These are phyloP conservation scores for Clausena lansium DNA, from an alignment of 345 rosid genomes.

Conservation along the genomic window DNA sequence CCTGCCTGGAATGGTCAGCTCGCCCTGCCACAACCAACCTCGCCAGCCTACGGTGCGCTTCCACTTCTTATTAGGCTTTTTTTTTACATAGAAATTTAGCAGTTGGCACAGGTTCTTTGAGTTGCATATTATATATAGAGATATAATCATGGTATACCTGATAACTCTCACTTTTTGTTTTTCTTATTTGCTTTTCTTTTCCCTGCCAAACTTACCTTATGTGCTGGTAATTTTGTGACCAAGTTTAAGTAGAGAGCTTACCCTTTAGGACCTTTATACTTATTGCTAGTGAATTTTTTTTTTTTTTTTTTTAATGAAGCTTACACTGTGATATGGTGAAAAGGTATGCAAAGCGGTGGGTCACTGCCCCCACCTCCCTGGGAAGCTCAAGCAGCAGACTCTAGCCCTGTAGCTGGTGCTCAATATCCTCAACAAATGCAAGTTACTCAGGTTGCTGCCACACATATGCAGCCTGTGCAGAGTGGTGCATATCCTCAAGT, in stretches of 20 bases:
- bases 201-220: background rate
- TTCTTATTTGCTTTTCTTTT: background rate
- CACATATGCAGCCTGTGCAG: slow-evolving; percentile 43
- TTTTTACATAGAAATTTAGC: background rate
- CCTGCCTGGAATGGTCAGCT: slow-evolving; percentile 77
- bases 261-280: background rate
- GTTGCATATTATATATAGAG: background rate
- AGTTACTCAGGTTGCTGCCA: slow-evolving; percentile 42
- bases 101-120: background rate
- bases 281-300: background rate
- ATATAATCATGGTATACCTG: background rate
- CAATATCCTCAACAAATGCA: slow-evolving; percentile 69
- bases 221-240: background rate
- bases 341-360: slow-evolving; percentile 58
- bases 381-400: slow-evolving; percentile 82
- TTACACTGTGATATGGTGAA: slow-evolving; percentile 23
- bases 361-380: slow-evolving; percentile 95
- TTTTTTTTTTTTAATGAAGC: background rate
- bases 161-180: too few relatives aligned
- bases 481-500: slow-evolving; percentile 46
- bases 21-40: slow-evolving; percentile 55
- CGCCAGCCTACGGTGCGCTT: slow-evolving; percentile 67
- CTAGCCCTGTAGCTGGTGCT: slow-evolving; percentile 45
- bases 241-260: background rate
- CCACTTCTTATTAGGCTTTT: background rate